These are phyloP conservation scores for Leucocoprinus birnbaumii DNA, from an alignment of 768 basidiomycete species.

Conservation along the genomic window DNA sequence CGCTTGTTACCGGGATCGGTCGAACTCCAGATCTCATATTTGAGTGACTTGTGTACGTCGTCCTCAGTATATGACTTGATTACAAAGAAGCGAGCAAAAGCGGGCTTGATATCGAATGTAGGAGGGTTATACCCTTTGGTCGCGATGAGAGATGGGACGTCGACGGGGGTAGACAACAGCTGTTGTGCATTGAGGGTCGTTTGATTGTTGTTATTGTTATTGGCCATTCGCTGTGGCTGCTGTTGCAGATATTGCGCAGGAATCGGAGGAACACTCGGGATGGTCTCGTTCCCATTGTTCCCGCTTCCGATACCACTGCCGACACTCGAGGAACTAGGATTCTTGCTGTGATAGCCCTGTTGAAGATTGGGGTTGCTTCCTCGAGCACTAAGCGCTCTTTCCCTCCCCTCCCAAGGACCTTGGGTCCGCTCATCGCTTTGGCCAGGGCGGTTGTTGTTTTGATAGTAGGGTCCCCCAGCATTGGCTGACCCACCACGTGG, in stretches of 20 bases:
- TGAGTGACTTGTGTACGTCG: conserved; percentile 97
- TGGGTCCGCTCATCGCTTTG: conserved; percentile 27
- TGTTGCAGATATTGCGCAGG: conserved; percentile 73
- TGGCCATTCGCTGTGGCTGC: conserved; percentile 34
- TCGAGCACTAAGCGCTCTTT: conserved; percentile 51
- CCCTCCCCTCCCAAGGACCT: conserved; percentile 65
- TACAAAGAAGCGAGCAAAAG: conserved; percentile 89
- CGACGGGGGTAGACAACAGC: conserved; percentile 67
- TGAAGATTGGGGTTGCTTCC: conserved; percentile 71
- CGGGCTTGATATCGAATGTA: conserved; percentile 77
- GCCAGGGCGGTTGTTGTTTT: conserved; percentile 15
- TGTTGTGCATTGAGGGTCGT: conserved; percentile 35
- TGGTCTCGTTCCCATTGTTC: conserved; percentile 27
- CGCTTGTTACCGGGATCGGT: conserved; percentile 97
- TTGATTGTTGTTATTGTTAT: conserved; percentile 18
- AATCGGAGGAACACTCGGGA: conserved; percentile 71
- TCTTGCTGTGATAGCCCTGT: conserved; percentile 55
- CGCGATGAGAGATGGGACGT: conserved; percentile 81
- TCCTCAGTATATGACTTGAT: conserved; percentile 99
- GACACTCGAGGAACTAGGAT: conserved; percentile 26
- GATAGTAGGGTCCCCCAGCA: conserved; percentile 26
- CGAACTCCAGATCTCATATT: conserved; percentile 97
- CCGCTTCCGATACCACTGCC: conserved; percentile 28
- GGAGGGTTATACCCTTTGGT: conserved; percentile 90
- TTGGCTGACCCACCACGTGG: conserved; percentile 37